Percentiles rank a stretch among this genome's conserved stretches.
Conservation (phyloP, 495 filamentous ascomycete species). For the Neurospora hispaniola region DNA sequence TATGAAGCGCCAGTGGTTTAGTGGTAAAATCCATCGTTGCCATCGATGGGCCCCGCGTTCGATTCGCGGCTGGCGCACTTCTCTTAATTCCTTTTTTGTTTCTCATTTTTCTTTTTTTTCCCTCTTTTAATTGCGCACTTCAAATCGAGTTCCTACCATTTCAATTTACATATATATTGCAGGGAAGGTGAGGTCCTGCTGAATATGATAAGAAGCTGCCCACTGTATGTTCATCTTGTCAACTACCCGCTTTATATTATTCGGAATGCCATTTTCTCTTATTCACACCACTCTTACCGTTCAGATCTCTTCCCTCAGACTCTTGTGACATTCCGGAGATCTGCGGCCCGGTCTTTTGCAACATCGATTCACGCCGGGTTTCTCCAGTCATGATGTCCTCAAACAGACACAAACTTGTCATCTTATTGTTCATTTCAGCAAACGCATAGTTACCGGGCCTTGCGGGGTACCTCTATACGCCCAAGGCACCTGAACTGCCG, state of each 20-base stretch:
- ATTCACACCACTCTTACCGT: no score
- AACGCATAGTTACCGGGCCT: background rate
- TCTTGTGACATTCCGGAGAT: no score
- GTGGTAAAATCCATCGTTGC: conserved; percentile 46
- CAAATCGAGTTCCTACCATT: background rate
- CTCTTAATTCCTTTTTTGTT: background rate
- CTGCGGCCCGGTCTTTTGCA: no score
- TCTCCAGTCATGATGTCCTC: no score
- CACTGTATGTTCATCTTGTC: background rate
- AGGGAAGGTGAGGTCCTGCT: background rate
- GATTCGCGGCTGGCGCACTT: conserved; percentile 37
- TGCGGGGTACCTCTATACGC: background rate
- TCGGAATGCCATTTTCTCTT: no score
- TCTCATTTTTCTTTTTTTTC: background rate
- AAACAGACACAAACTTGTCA: no score
- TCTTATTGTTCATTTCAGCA: no score
- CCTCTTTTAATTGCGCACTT: no score
- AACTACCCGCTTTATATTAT: no score
- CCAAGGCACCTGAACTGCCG: no score
- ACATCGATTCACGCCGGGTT: no score
- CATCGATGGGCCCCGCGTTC: conserved; percentile 44
- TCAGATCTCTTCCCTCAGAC: no score
- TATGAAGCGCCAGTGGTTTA: conserved; percentile 29
- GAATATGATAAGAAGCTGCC: background rate
- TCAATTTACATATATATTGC: background rate